Evolutionary conservation across 768 basidiomycete species (phyloP).

Genomic region (Lyophyllum decastes): DNA sequence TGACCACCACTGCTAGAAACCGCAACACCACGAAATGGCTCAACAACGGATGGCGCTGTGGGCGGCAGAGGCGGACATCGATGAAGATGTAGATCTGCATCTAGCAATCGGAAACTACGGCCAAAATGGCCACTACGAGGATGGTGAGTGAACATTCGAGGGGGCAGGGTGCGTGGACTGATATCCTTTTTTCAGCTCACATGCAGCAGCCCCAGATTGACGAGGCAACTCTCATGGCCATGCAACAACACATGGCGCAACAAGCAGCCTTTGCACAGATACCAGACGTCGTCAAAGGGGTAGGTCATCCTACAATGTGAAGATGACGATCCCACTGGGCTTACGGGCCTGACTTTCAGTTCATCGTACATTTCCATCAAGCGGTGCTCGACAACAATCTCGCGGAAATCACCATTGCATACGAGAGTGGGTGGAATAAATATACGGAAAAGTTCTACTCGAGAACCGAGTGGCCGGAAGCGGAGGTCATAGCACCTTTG

Average conservation of each 20-base stretch:
- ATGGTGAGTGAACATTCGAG: constrained; percentile 41
- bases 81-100: constrained; percentile 77
- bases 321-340: neutral
- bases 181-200: constrained; percentile 35
- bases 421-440: constrained; percentile 97
- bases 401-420: constrained; percentile 86
- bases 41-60: constrained; percentile 72
- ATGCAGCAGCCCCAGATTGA: constrained; percentile 66
- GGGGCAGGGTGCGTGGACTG: constrained; percentile 7
- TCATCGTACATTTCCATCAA: constrained; percentile 94
- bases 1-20: constrained; percentile 15
- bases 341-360: constrained; percentile 46
- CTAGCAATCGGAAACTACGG: constrained; percentile 70
- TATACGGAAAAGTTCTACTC: constrained; percentile 96
- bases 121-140: constrained; percentile 68
- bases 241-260: constrained; percentile 85
- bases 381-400: constrained; percentile 91
- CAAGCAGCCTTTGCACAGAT: constrained; percentile 82
- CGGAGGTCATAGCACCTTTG: constrained; percentile 91
- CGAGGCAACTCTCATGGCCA: constrained; percentile 65
- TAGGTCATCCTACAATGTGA: constrained; percentile 36
- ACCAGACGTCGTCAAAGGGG: constrained; percentile 87
- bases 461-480: constrained; percentile 96
- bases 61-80: constrained; percentile 79
- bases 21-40: constrained; percentile 40